phyloP scores from a whole-genome alignment of 257 asterid species.

The Plantago elongata region DNA sequence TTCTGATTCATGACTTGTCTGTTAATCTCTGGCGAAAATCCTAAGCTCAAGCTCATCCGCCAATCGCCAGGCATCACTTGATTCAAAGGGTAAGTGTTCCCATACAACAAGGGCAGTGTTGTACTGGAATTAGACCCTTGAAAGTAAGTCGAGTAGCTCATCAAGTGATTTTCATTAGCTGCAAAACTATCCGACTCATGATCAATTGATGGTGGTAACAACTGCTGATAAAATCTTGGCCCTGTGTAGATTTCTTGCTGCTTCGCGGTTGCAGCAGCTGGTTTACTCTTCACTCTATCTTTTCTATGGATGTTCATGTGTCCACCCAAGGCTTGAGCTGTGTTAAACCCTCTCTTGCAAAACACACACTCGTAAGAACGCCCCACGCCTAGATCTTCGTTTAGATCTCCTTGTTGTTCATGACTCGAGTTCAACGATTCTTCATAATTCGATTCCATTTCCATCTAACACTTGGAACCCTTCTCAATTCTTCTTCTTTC shows the following conservation, averaged over 20 bases:
- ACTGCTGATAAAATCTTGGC: conserved; percentile 20
- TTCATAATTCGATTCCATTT: conserved; percentile 32
- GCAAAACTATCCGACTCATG: neutral
- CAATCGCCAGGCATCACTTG: conserved; percentile 27
- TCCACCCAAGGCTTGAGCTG: conserved; percentile 87
- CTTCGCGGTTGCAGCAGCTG: conserved; percentile 8
- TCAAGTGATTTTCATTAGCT: conserved; percentile 14
- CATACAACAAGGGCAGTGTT: conserved; percentile 15
- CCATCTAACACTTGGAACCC: neutral
- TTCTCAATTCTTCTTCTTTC: too few species aligned
- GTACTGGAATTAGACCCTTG: conserved; percentile 18
- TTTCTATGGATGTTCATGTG: conserved; percentile 87
- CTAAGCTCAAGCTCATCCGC: conserved; percentile 40
- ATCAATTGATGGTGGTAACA: neutral
- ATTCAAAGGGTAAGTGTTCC: neutral
- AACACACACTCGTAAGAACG: conserved; percentile 70
- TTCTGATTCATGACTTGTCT: conserved; percentile 26
- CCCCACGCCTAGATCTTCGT: conserved; percentile 39
- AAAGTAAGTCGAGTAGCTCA: conserved; percentile 20
- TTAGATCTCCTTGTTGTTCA: conserved; percentile 20
- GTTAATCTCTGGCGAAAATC: conserved; percentile 23
- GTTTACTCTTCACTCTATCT: conserved; percentile 40
- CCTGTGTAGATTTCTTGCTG: conserved; percentile 11
- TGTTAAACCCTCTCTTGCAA: conserved; percentile 79
- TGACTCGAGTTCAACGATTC: conserved; percentile 24